phyloP scores from a whole-genome alignment of 768 basidiomycete species.

The Lactarius indigo region DNA sequence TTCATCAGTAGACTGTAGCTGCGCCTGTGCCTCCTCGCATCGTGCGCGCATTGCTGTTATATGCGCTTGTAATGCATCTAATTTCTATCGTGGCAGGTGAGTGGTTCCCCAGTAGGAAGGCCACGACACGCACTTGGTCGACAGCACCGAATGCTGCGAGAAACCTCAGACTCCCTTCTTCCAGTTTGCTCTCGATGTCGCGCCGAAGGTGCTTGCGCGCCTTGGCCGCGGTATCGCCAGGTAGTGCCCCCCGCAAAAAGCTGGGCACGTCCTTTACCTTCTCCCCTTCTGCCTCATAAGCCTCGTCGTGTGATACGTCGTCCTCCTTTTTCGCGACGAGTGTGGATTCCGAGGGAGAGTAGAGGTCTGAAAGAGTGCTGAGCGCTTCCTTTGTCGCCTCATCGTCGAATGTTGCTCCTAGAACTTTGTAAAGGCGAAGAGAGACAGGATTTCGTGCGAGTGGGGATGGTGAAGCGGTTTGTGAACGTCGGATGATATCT shows the following conservation, averaged over 20 bases:
- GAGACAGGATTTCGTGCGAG: conserved; percentile 67
- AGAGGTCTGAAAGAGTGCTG: conserved; percentile 77
- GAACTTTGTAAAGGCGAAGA: conserved; percentile 85
- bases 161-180: conserved; percentile 79
- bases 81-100: conserved; percentile 53
- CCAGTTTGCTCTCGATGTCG: conserved; percentile 81
- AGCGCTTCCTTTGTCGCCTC: conserved; percentile 76
- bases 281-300: conserved; percentile 31
- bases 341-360: conserved; percentile 36
- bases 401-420: conserved; percentile 78
- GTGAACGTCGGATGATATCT: conserved; percentile 28
- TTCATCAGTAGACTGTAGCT: conserved; percentile 69
- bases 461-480: conserved; percentile 25
- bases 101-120: background rate
- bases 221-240: conserved; percentile 63
- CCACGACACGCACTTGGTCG: conserved; percentile 70
- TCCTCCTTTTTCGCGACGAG: conserved; percentile 37
- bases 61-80: conserved; percentile 74
- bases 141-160: conserved; percentile 83
- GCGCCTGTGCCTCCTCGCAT: conserved; percentile 80
- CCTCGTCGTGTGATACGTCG: conserved; percentile 36
- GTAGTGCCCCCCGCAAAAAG: conserved; percentile 37
- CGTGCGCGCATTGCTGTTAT: conserved; percentile 74
- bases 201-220: conserved; percentile 77
- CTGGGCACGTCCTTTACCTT: conserved; percentile 22